These are phyloP conservation scores for Acacia crassicarpa DNA, from an alignment of 306 rosid species.

Conservation along the genomic window DNA sequence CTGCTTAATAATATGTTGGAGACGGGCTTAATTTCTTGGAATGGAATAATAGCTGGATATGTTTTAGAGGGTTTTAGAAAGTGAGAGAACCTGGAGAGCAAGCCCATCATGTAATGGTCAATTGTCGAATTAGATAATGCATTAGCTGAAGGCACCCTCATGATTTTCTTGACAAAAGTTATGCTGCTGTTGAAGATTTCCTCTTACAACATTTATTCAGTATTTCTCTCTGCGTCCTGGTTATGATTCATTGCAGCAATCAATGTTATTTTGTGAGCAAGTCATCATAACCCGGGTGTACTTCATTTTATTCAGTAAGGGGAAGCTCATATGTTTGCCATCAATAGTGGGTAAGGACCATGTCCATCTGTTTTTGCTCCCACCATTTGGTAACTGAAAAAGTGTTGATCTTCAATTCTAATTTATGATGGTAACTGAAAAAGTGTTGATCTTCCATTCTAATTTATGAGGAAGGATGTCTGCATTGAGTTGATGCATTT, in stretches of 20 bases:
- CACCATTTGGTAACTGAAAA: not conserved
- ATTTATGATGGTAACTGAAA: too few relatives aligned
- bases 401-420: not conserved
- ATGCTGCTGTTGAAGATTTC: not conserved
- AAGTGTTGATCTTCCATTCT: not conserved
- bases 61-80: conserved; percentile 61
- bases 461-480: conserved; percentile 8
- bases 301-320: not conserved
- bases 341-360: not conserved
- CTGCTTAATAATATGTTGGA: conserved; percentile 33
- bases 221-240: not conserved
- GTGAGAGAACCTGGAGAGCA: conserved; percentile 70
- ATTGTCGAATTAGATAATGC: conserved; percentile 62
- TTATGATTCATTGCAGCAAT: not conserved
- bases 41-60: conserved; percentile 61
- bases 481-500: not conserved
- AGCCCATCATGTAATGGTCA: conserved; percentile 60
- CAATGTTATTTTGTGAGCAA: not conserved
- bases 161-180: not conserved
- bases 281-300: not conserved
- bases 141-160: conserved; percentile 55
- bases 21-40: conserved; percentile 68
- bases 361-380: not conserved
- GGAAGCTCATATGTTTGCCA: not conserved
- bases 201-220: not conserved